Evolutionary conservation across 2,329 filamentous ascomycete genomes (phyloP).

Genomic region (Cryphonectria japonica): DNA sequence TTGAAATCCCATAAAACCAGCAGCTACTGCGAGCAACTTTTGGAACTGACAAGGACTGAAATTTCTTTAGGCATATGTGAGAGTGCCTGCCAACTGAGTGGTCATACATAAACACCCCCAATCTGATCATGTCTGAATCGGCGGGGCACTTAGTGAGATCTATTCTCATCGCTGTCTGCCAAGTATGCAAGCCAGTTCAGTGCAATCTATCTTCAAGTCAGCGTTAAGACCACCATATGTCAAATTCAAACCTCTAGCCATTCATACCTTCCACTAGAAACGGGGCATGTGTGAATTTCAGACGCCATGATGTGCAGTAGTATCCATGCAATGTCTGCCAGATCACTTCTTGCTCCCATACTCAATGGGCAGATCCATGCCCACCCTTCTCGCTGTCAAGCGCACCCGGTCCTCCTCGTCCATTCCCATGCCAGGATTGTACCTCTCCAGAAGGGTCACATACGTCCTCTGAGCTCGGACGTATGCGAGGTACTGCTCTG

Average conservation of each 20-base stretch:
- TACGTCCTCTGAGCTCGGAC: conserved; percentile 86
- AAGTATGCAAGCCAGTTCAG: background rate
- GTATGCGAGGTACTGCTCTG: conserved; percentile 81
- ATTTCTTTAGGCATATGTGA: background rate
- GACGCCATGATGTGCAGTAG: background rate
- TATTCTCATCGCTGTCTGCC: background rate
- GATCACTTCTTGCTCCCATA: conserved; percentile 39
- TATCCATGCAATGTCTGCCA: background rate
- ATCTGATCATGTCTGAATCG: background rate
- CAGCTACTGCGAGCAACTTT: background rate
- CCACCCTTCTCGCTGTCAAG: conserved; percentile 83
- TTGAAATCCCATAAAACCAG: background rate
- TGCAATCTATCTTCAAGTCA: background rate
- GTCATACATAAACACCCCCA: background rate
- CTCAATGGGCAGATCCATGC: conserved; percentile 82
- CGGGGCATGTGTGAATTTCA: background rate
- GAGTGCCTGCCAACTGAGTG: background rate
- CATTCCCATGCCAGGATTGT: conserved; percentile 92
- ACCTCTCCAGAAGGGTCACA: conserved; percentile 79
- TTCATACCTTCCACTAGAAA: background rate
- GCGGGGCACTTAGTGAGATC: background rate
- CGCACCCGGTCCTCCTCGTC: conserved; percentile 82
- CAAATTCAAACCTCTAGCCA: background rate
- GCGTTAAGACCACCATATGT: background rate
- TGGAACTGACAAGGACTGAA: background rate